These are phyloP conservation scores for Trypanosoma conorhini DNA, from an alignment of 208 protist species.

Conservation along the genomic window DNA sequence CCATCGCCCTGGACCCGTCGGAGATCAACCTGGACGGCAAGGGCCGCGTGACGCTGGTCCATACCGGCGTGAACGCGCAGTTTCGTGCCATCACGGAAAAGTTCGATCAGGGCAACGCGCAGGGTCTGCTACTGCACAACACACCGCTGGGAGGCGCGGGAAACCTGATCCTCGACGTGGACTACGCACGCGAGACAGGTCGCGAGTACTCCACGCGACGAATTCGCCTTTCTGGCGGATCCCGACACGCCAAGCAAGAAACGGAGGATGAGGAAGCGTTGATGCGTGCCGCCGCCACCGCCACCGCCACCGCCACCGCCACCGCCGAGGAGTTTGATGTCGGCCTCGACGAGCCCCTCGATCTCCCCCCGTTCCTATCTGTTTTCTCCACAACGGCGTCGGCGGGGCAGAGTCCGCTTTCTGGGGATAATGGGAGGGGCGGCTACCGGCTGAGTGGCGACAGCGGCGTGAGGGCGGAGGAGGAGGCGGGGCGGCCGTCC, in stretches of 20 bases:
- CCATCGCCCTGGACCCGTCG: conserved; percentile 67
- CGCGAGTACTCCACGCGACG: conserved; percentile 29
- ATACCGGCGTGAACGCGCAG: conserved; percentile 78
- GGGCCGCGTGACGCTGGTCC: conserved; percentile 63
- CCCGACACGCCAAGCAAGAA: conserved; percentile 1
- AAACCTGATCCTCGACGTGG: conserved; percentile 87
- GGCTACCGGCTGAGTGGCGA: conserved; percentile 8
- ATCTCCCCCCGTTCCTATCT: conserved; percentile 10
- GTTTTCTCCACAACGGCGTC: not conserved
- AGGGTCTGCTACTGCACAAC: conserved; percentile 87
- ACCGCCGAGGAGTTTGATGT: conserved; percentile 9
- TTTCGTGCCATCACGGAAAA: conserved; percentile 90
- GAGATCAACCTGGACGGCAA: conserved; percentile 90
- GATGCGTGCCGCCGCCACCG: not conserved
- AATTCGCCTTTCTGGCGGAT: conserved; percentile 5
- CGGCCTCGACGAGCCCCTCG: conserved; percentile 5
- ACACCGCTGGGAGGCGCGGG: conserved; percentile 71
- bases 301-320: too few relatives aligned
- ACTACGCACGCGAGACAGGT: conserved; percentile 52
- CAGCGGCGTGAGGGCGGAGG: not conserved
- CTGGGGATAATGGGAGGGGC: not conserved
- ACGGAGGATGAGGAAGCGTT: conserved; percentile 1
- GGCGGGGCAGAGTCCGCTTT: conserved; percentile 1
- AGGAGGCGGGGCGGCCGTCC: conserved; percentile 19
- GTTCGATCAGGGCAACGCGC: conserved; percentile 90